Conservation (phyloP, 2,329 filamentous ascomycete species). For the Escovopsis sp. region DNA sequence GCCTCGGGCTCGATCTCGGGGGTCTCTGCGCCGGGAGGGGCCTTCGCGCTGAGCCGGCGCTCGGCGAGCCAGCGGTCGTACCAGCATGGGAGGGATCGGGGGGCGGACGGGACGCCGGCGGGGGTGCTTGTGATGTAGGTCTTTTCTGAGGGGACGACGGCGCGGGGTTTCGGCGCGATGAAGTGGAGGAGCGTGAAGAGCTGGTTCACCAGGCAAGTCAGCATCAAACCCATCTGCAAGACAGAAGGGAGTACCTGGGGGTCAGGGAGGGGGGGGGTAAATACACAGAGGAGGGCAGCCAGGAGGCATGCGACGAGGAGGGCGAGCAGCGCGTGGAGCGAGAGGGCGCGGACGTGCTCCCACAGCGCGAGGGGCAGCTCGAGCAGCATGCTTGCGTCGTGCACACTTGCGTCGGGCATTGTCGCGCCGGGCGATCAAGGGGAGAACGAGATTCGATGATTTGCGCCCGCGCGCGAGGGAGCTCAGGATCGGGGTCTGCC, state of each 20-base stretch:
- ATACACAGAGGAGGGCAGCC: conserved; percentile 24
- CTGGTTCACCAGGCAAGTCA: conserved; percentile 10
- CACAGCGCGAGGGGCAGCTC: conserved; percentile 21
- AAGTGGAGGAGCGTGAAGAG: conserved; percentile 54
- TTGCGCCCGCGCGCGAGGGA: conserved; percentile 3
- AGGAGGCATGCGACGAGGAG: conserved; percentile 19
- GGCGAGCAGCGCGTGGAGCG: conserved; percentile 23
- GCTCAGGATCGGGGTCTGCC: background rate
- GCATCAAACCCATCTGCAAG: background rate
- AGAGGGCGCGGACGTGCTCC: conserved; percentile 21
- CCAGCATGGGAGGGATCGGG: conserved; percentile 64
- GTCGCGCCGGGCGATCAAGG: conserved; percentile 2
- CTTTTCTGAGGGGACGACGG: conserved; percentile 63
- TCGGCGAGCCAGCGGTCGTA: conserved; percentile 57
- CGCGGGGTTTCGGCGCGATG: conserved; percentile 67
- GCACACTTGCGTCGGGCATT: no score
- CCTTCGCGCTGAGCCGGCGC: conserved; percentile 33
- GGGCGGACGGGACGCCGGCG: conserved; percentile 24
- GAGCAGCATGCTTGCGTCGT: conserved; percentile 9
- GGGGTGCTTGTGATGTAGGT: conserved; percentile 62
- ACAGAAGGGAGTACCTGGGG: background rate
- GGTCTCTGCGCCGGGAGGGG: conserved; percentile 31
- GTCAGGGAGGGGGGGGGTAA: no score
- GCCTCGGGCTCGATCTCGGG: conserved; percentile 60
- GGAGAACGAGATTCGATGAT: background rate